Base-by-base conservation (phyloP, 2,329 filamentous ascomycete genomes). In the Trichoderma atrobrunneum region DNA sequence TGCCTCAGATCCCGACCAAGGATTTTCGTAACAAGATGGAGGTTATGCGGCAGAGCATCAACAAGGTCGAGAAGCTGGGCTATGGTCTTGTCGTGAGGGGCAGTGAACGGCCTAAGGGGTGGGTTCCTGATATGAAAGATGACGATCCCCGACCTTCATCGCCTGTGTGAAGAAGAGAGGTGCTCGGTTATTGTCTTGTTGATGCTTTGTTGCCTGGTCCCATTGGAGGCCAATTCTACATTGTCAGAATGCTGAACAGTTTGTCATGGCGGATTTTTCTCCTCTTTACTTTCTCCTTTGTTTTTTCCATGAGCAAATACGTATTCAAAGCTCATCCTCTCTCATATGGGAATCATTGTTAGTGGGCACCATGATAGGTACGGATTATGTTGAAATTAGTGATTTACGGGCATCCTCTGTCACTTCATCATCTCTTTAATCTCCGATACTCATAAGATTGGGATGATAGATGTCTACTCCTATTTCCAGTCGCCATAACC, bases 51-150 rank as follows among this genome's bases (percentile, higher is more conserved):
- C 89, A 89, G 78, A 97, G 94, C 80, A 94, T 99, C 30, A 91
- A 92, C 78, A 99, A 99, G 86, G 96, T 99, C 12, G 96, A 99
- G 86, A 91, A 89, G 75, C 89, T 95, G 28, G 90, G 94, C 34
- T 99, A 98, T 81, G 94, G 94, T 5, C 89, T 98, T 76, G 90
- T 92, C 34, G 93, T 99, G 26, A 87, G 96, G 67, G 95, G 95
- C 0, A 93, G 91, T 67, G 96, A 99, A 85, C 85, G 94, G 74
- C 95, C 95, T 0, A 93, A 92, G 79, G 95, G 95, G 0, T 98
- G 95, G 95, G 88, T 96, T 79, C 95, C 95, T 5, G 95, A 97
- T 79, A 81, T 93, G 79, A 81, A 80, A 75, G 81, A 72, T 16
- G 81, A 82, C 39, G 78, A 75, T 7, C 77, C 75, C 1, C 79